These are phyloP conservation scores for Trichoderma atroviride DNA, from an alignment of 2,329 filamentous ascomycete species.

Conservation along the genomic window DNA sequence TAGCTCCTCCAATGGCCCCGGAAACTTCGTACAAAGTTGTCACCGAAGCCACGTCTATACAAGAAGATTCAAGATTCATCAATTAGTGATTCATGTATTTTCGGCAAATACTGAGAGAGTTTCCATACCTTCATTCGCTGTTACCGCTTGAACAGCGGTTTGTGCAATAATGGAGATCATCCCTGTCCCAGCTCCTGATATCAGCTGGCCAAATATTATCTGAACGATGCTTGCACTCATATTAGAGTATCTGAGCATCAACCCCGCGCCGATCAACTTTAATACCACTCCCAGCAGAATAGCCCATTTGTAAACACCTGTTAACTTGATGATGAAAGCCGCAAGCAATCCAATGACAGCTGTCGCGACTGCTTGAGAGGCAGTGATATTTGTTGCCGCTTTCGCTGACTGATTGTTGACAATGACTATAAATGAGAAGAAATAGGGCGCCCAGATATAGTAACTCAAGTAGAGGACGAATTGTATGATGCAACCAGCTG, in stretches of 20 bases:
- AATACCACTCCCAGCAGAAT: neutral
- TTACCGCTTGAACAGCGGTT: neutral
- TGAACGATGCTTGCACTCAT: neutral
- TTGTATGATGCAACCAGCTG: neutral
- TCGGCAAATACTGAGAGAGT: neutral
- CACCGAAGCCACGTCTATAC: neutral
- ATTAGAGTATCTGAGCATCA: neutral
- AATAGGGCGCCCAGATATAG: neutral
- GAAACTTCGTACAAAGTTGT: neutral
- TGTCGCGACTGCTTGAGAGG: neutral
- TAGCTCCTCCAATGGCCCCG: neutral
- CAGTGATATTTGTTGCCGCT: constrained; percentile 1
- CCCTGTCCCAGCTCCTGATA: neutral
- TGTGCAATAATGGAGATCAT: constrained; percentile 3
- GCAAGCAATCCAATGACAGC: neutral
- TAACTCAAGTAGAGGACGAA: neutral
- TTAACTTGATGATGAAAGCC: neutral
- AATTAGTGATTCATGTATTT: neutral
- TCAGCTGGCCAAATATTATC: neutral
- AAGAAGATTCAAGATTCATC: too few species aligned
- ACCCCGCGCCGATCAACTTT: neutral
- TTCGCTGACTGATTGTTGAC: neutral
- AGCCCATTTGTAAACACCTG: neutral
- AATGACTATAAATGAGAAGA: constrained; percentile 5
- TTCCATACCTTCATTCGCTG: neutral